Percentiles rank a stretch among this genome's conserved stretches.
Evolutionary conservation across 164 flowering plant species (phyloP).

Genomic region (Dillenia turbinata): DNA sequence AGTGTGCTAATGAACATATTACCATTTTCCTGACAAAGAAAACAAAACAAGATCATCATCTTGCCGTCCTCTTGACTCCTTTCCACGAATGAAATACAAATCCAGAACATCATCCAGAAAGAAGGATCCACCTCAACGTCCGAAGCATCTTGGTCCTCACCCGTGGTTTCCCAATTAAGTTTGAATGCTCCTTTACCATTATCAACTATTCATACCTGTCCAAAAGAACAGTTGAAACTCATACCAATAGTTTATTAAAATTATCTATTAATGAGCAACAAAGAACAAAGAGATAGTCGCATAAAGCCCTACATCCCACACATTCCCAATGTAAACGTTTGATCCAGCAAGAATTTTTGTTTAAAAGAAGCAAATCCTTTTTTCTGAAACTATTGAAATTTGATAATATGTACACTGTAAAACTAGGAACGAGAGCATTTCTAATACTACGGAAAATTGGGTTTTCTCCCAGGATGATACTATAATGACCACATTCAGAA

Average conservation of each 20-base stretch:
- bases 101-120: constrained; percentile 85
- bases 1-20: background rate
- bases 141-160: constrained; percentile 56
- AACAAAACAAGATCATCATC: constrained; percentile 95
- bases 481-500: background rate
- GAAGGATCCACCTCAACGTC: constrained; percentile 75
- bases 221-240: constrained; percentile 4
- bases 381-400: too few relatives aligned
- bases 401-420: too few relatives aligned
- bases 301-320: too few relatives aligned
- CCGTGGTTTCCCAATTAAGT: constrained; percentile 42
- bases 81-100: constrained; percentile 71
- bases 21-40: constrained; percentile 81
- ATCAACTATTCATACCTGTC: constrained; percentile 74
- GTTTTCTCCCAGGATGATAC: too few relatives aligned
- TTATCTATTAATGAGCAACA: too few relatives aligned
- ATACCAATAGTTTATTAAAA: too few relatives aligned
- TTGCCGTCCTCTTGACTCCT: constrained; percentile 69
- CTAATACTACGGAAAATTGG: too few relatives aligned
- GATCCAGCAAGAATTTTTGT: too few relatives aligned
- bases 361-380: too few relatives aligned
- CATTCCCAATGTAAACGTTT: too few relatives aligned
- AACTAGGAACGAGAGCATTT: too few relatives aligned
- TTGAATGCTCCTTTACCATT: constrained; percentile 93
- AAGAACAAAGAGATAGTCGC: too few relatives aligned